phyloP scores from a whole-genome alignment of 2,329 filamentous ascomycete species.

The Penicillium sp. region DNA sequence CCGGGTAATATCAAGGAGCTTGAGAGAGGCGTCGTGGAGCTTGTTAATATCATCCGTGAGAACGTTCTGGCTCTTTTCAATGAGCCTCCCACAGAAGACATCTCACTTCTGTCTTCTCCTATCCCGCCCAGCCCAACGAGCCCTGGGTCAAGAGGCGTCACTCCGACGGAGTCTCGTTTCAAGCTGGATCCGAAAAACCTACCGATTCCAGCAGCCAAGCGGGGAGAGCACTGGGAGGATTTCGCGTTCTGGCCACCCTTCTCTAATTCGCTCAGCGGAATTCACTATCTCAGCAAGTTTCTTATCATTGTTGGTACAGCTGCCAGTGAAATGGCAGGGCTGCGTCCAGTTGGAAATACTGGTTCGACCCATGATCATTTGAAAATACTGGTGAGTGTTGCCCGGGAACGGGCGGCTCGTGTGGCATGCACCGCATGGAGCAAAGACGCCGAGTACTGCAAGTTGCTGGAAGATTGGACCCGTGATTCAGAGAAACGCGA shows the following conservation, averaged over 20 bases:
- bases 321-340: slow-evolving; percentile 76
- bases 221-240: slow-evolving; percentile 86
- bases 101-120: slow-evolving; percentile 82
- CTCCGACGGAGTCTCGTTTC: slow-evolving; percentile 68
- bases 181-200: slow-evolving; percentile 74
- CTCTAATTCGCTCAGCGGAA: slow-evolving; percentile 87
- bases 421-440: slow-evolving; percentile 91
- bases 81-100: slow-evolving; percentile 83
- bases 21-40: slow-evolving; percentile 72
- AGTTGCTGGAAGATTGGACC: slow-evolving; percentile 90
- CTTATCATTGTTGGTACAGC: slow-evolving; percentile 80
- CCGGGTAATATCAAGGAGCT: slow-evolving; percentile 67
- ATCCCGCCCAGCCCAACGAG: slow-evolving; percentile 63
- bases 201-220: slow-evolving; percentile 71
- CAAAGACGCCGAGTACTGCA: slow-evolving; percentile 87
- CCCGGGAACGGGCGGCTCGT: slow-evolving; percentile 79
- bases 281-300: slow-evolving; percentile 81
- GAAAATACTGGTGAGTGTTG: slow-evolving; percentile 68
- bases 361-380: slow-evolving; percentile 65
- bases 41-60: slow-evolving; percentile 80
- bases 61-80: slow-evolving; percentile 78
- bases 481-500: slow-evolving; percentile 76
- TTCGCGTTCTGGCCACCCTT: slow-evolving; percentile 95
- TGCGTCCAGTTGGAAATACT: slow-evolving; percentile 63
- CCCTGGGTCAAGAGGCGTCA: slow-evolving; percentile 54